phyloP scores from a whole-genome alignment of 768 basidiomycete genomes.

The Russula sp. region DNA sequence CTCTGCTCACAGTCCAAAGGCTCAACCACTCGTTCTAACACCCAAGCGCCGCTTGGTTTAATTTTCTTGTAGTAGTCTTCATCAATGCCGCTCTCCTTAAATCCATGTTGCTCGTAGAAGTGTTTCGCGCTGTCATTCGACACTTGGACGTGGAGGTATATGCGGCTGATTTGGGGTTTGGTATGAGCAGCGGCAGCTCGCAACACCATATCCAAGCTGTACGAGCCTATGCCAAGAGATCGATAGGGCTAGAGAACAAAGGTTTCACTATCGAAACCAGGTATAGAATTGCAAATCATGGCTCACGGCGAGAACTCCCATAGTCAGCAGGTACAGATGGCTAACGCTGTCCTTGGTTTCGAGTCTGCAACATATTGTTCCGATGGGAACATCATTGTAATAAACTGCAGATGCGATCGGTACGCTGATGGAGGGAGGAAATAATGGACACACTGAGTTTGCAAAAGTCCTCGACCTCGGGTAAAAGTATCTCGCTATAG shows the following conservation, averaged over 20 bases:
- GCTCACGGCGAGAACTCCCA: constrained; percentile 84
- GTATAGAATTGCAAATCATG: not conserved
- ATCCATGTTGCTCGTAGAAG: constrained; percentile 84
- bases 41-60: constrained; percentile 77
- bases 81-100: constrained; percentile 58
- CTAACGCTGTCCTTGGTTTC: constrained; percentile 57
- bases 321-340: constrained; percentile 81
- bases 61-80: constrained; percentile 89
- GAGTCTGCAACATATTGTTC: constrained; percentile 79
- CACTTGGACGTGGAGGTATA: constrained; percentile 86
- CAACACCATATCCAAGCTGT: constrained; percentile 62
- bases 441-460: constrained; percentile 63
- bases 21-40: constrained; percentile 58
- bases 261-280: not conserved
- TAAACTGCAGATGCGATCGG: constrained; percentile 52
- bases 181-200: constrained; percentile 51
- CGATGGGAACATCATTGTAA: constrained; percentile 89
- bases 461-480: constrained; percentile 81
- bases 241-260: constrained; percentile 67
- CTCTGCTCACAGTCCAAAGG: not conserved
- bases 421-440: constrained; percentile 4
- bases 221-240: constrained; percentile 67
- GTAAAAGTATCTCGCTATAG: constrained; percentile 70
- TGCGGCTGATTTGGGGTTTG: constrained; percentile 58
- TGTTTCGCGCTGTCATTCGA: constrained; percentile 69